Evolutionary conservation across 1,284 basidiomycete genomes (phyloP).

Genomic region (Cryptococcus sp.): DNA sequence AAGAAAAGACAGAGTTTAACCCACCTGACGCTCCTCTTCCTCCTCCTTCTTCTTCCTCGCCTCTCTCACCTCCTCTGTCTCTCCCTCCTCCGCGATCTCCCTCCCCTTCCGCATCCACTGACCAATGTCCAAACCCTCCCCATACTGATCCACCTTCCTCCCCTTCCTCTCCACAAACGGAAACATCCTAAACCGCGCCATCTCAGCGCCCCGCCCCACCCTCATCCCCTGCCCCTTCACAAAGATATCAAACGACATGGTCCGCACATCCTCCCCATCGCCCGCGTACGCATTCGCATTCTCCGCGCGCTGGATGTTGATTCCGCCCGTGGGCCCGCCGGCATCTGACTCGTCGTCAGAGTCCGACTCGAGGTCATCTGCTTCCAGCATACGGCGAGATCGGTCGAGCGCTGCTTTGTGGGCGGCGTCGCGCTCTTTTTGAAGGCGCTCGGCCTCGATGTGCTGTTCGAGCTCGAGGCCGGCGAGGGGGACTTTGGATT

Average conservation of each 20-base stretch:
- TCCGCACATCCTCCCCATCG: constrained; percentile 45
- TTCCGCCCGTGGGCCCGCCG: constrained; percentile 59
- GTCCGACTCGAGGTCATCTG: constrained; percentile 59
- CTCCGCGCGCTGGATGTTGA: constrained; percentile 52
- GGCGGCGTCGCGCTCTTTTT: constrained; percentile 81
- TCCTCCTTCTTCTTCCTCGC: constrained; percentile 64
- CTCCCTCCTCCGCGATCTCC: constrained; percentile 79
- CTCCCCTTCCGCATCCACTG: constrained; percentile 89
- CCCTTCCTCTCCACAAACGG: constrained; percentile 91
- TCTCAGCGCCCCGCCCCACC: constrained; percentile 54
- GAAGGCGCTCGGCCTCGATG: constrained; percentile 70
- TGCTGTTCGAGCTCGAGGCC: constrained; percentile 81
- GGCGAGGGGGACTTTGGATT: constrained; percentile 79
- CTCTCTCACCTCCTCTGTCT: constrained; percentile 74
- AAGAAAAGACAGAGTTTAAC: constrained; percentile 13
- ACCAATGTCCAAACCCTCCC: constrained; percentile 88
- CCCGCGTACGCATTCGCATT: constrained; percentile 37
- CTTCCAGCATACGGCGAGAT: constrained; percentile 84
- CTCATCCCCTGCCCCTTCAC: constrained; percentile 88
- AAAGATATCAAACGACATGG: constrained; percentile 89
- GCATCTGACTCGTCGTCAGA: constrained; percentile 63
- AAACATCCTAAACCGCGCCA: constrained; percentile 84
- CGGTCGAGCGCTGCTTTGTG: constrained; percentile 80
- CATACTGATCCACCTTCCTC: constrained; percentile 88
- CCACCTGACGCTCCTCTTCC: constrained; percentile 77